Evolutionary conservation across 345 rosid species (phyloP), one percentile per base, ranked within the genome.

Genomic region (Citrus reticulata): DNA sequence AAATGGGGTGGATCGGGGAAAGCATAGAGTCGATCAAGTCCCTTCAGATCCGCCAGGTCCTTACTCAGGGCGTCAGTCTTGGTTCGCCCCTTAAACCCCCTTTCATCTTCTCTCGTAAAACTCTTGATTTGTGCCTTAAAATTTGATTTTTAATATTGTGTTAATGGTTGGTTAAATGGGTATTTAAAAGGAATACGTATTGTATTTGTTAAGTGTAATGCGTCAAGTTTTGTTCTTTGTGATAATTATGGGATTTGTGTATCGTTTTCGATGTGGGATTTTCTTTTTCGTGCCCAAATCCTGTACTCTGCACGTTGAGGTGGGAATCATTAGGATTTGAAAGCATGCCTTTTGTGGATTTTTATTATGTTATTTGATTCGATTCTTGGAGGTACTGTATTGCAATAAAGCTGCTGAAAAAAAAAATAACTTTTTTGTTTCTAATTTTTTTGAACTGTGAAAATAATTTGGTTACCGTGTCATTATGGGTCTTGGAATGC

Each of bases 1-100:
- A n/a, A 72, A 95, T 93, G 99, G 92, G 94, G 79, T 90, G 83
- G 85, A 83, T 95, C 86, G 95, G 93, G 75, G 98, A 93, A 35
- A 88, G 90, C 75, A 72, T 91, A 0, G 95, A 90, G 77, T 95
- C 98, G 30, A 84, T 95, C 49, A 91, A 88, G 85, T 89, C 95
- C 17, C 86, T 92, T 61, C 91, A 92, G 90, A 89, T 90, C 87
- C 97, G 98, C 32, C 98, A 93, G 86, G 86, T 92, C 67, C 92
- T 95, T 81, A 86, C 90, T 60, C 98, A 95, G 80, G 87, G 84
- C 70, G 84, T 95, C 79, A 91, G 91, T 80, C 95, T 95, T 32
- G 99, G 99, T 95, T 78, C 58, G 91, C 79, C 70, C 69, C 76
- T 71, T 9, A 14, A 66, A 30, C 60, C 30, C 14, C 13, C 24